phyloP scores from a whole-genome alignment of 2,329 filamentous ascomycete species.

The Claviceps maximensis region DNA sequence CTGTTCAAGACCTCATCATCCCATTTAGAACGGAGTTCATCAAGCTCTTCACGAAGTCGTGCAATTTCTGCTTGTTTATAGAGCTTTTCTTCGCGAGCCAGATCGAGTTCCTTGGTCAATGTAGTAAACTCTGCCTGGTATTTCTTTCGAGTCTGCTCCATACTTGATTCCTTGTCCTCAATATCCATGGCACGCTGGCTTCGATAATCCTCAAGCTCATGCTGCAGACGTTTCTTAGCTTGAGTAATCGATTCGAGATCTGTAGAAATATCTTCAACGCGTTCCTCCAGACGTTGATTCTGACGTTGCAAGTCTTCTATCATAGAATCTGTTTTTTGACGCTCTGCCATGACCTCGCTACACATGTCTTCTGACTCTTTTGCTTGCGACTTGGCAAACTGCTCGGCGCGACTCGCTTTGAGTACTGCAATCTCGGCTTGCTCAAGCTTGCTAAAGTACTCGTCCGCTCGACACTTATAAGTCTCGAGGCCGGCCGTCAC shows the following conservation, averaged over 20 bases:
- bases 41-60: constrained; percentile 85
- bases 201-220: constrained; percentile 94
- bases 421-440: constrained; percentile 93
- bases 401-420: constrained; percentile 81
- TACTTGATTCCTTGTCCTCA: constrained; percentile 88
- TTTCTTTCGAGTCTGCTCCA: constrained; percentile 96
- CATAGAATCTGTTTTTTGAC: constrained; percentile 74
- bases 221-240: constrained; percentile 86
- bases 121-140: constrained; percentile 88
- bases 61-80: constrained; percentile 80
- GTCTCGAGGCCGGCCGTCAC: constrained; percentile 70
- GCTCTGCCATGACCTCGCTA: constrained; percentile 79
- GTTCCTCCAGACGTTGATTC: constrained; percentile 81
- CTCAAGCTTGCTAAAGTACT: constrained; percentile 94
- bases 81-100: constrained; percentile 78
- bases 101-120: constrained; percentile 80
- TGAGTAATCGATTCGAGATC: constrained; percentile 77
- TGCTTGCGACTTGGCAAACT: constrained; percentile 83
- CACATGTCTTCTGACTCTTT: constrained; percentile 86
- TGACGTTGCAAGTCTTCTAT: constrained; percentile 86
- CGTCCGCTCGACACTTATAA: constrained; percentile 85
- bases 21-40: constrained; percentile 91
- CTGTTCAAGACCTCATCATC: constrained; percentile 96
- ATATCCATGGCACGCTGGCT: constrained; percentile 91
- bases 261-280: constrained; percentile 79